A percentile compares a stretch with the other conserved stretches of the same genome.
These are phyloP conservation scores for Sarcodon sp. DNA, from an alignment of 768 basidiomycete species.

Conservation along the genomic window DNA sequence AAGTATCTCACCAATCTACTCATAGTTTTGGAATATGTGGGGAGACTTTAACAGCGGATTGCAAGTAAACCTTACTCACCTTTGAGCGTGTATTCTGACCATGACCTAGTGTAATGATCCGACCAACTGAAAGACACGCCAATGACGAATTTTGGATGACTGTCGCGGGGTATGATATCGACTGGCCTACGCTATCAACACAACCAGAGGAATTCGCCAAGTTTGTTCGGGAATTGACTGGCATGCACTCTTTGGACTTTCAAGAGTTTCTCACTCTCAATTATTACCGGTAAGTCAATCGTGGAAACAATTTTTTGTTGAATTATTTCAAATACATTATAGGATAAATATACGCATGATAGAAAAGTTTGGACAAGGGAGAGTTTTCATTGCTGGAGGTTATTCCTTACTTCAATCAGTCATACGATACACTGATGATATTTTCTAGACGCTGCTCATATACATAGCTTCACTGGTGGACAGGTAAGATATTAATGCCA, in stretches of 20 bases:
- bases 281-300: conserved; percentile 15
- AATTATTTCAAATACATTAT: background rate
- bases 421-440: background rate
- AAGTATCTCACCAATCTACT: background rate
- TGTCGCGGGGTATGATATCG: background rate
- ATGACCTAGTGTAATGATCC: background rate
- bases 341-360: conserved; percentile 39
- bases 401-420: conserved; percentile 1
- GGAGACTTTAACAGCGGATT: conserved; percentile 3
- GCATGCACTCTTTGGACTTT: conserved; percentile 18
- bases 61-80: conserved; percentile 2
- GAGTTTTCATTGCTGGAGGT: conserved; percentile 40
- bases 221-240: conserved; percentile 15
- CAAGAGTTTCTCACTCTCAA: conserved; percentile 14
- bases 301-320: conserved; percentile 7
- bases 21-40: conserved; percentile 15
- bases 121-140: conserved; percentile 8
- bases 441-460: conserved; percentile 34
- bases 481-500: conserved; percentile 18
- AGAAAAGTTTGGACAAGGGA: conserved; percentile 24
- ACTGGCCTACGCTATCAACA: conserved; percentile 7
- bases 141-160: conserved; percentile 12
- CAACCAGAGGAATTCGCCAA: conserved; percentile 16
- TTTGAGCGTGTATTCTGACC: background rate
- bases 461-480: conserved; percentile 30